Percentiles rank a stretch among this genome's conserved stretches.
Evolutionary conservation across 2,329 filamentous ascomycete genomes (phyloP).

Genomic region (Fusarium sp.): DNA sequence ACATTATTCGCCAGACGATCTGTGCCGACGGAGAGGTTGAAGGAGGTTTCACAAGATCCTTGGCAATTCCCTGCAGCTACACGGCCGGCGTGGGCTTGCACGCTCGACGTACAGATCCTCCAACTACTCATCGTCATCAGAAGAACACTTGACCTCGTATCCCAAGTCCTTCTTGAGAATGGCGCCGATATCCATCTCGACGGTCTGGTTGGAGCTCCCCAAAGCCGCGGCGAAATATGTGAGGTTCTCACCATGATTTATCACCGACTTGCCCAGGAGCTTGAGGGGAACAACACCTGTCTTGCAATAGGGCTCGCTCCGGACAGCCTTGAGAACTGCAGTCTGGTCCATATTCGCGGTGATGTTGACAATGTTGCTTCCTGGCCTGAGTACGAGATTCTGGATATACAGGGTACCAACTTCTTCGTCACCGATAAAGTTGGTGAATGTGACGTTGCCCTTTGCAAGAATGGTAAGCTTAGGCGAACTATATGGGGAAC

Average conservation of each 20-base stretch:
- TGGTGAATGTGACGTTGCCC: slow-evolving; percentile 73
- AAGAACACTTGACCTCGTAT: slow-evolving; percentile 43
- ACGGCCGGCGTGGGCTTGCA: background rate
- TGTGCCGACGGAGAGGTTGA: background rate
- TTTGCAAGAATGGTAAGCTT: slow-evolving; percentile 43
- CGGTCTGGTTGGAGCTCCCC: slow-evolving; percentile 60
- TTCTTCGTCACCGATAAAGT: slow-evolving; percentile 62
- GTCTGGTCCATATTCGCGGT: slow-evolving; percentile 65
- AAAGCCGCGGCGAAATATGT: slow-evolving; percentile 69
- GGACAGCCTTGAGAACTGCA: slow-evolving; percentile 55
- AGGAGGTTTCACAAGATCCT: slow-evolving; percentile 1
- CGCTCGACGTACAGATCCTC: background rate
- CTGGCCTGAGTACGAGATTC: slow-evolving; percentile 69
- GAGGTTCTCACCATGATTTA: slow-evolving; percentile 64
- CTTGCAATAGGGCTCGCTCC: slow-evolving; percentile 63
- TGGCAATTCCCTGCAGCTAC: background rate
- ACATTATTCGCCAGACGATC: slow-evolving; percentile 25
- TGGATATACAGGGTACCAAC: slow-evolving; percentile 70
- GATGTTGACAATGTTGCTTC: slow-evolving; percentile 67
- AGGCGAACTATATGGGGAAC: background rate
- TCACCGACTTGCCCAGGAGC: slow-evolving; percentile 65
- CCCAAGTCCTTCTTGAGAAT: slow-evolving; percentile 54
- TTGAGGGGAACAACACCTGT: slow-evolving; percentile 66
- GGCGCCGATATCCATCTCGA: slow-evolving; percentile 63
- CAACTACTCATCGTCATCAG: slow-evolving; percentile 17